phyloP scores from a whole-genome alignment of 257 asterid genomes.

The Jasminum sambac region DNA sequence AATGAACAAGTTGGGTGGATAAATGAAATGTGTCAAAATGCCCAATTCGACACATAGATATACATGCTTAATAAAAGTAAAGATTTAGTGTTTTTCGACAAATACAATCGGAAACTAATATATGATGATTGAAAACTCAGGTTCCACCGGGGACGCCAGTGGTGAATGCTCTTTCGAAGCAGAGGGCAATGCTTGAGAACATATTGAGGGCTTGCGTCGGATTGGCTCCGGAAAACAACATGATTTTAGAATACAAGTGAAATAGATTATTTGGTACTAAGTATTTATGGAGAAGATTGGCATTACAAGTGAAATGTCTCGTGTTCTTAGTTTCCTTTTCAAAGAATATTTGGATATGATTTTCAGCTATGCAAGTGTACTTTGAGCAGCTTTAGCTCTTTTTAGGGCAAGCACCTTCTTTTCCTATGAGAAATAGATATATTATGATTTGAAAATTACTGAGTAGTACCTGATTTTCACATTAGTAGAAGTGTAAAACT shows the following conservation, averaged over 20 bases:
- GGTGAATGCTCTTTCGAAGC: conserved; percentile 94
- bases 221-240: conserved; percentile 97
- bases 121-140: conserved; percentile 30
- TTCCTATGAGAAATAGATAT: not conserved
- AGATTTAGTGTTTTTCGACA: not conserved
- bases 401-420: not conserved
- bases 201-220: conserved; percentile 97
- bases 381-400: not conserved
- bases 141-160: conserved; percentile 99
- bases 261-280: not conserved
- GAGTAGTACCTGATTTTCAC: too few species aligned
- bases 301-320: not conserved
- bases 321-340: not conserved
- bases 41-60: not conserved
- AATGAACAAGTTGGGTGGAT: not conserved
- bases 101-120: not conserved
- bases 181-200: conserved; percentile 97
- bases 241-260: conserved; percentile 96
- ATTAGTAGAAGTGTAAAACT: too few species aligned
- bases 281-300: not conserved
- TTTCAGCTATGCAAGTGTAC: not conserved
- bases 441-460: not conserved
- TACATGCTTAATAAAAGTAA: not conserved
- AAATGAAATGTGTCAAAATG: not conserved
- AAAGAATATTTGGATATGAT: not conserved